These are phyloP conservation scores for Neonectria magnoliae DNA, from an alignment of 2,329 filamentous ascomycete species.

Conservation along the genomic window DNA sequence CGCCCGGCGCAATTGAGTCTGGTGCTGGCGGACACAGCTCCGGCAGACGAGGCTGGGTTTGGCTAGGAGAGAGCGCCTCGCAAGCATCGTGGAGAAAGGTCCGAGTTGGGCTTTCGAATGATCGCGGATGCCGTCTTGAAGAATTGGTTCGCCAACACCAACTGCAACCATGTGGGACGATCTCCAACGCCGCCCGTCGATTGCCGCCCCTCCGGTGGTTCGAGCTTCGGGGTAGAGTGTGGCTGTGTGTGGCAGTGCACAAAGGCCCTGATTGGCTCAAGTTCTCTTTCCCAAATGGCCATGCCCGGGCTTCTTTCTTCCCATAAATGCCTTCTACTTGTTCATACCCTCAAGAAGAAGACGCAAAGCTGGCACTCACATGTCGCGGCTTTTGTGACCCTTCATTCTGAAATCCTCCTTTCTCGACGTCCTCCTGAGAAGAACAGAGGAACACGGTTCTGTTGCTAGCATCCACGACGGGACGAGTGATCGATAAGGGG, in stretches of 20 bases:
- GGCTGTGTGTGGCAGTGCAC: conserved; percentile 32
- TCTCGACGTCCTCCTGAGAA: too few species aligned
- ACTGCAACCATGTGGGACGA: conserved; percentile 28
- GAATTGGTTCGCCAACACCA: conserved; percentile 18
- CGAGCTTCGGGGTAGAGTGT: conserved; percentile 18
- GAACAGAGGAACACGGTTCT: too few species aligned
- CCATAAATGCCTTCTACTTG: too few species aligned
- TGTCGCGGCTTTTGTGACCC: too few species aligned
- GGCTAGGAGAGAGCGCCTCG: conserved; percentile 38
- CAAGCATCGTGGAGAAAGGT: conserved; percentile 38
- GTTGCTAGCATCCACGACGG: too few species aligned
- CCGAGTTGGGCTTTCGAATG: conserved; percentile 13
- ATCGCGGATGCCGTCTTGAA: conserved; percentile 13
- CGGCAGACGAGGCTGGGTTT: conserved; percentile 55
- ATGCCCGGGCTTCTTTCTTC: too few species aligned
- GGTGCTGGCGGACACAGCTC: conserved; percentile 56
- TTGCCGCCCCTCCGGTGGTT: conserved; percentile 36
- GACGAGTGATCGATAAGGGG: too few species aligned
- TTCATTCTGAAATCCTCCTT: too few species aligned
- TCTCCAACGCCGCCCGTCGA: conserved; percentile 22
- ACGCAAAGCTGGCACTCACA: too few species aligned
- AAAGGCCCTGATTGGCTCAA: too few species aligned
- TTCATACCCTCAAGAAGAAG: too few species aligned
- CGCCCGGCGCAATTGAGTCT: conserved; percentile 49
- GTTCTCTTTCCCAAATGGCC: too few species aligned